Evolutionary conservation across 2,329 filamentous ascomycete species (phyloP), one percentile per base, ranked within the genome.

Genomic region (Huntiella savannae): DNA sequence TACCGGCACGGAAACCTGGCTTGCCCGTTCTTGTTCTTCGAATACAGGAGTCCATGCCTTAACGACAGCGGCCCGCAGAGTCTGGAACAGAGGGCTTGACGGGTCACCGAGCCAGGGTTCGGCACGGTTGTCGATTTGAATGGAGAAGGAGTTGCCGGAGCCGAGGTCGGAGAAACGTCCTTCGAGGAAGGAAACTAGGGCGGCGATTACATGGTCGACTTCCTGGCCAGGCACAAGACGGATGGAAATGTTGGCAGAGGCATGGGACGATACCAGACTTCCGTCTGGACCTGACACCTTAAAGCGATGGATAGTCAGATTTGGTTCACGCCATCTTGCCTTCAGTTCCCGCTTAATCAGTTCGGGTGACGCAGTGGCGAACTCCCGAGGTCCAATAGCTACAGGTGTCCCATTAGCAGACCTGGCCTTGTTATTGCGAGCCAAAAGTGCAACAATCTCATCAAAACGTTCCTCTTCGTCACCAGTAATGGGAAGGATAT

Each of bases 101-200:
- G 85, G 86, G 55, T 95, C 85, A 11, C 91, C 88, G 0, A 98
- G 74, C 91, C 91, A 98, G 0, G 91, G 86, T 57, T 98, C 91
- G 0, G 91, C 88, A 61, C 83, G 80, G 57, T 95, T 91, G 53
- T 94, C 86, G 53, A 98, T 87, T 28, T 77, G 79, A 35, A 98
- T 74, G 1, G 70, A 79, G 33, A 98, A 68, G 4, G 69, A 71
- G 56, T 98, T 98, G 51, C 82, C 79, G 1, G 84, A 88, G 28
- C 79, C 77, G 1, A 96, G 75, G 12, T 70, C 62, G 1, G 67
- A 68, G 56, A 95, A 98, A 53, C 86, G 73, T 10, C 71, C 65
- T 40, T 75, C 62, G 0, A 95, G 67, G 56, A 81, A 92, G 1
- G 65, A 58, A 0, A 69, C 75, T 4, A 98, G 67, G 0, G 72